Conservation (phyloP, 169 alveolate species). For the Cytauxzoon felis region DNA sequence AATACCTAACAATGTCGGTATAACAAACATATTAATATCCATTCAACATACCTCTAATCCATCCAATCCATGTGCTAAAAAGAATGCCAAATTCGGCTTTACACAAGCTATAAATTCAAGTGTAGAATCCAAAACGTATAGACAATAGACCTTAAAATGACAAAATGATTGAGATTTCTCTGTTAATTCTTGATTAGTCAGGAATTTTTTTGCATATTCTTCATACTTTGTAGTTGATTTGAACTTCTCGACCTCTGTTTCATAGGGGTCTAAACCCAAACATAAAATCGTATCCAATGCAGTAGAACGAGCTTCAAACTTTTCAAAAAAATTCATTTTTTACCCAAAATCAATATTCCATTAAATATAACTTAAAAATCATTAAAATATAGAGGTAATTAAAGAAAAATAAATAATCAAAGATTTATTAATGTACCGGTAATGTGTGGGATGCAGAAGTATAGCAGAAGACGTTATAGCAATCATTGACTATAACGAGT, state of each 20-base stretch:
- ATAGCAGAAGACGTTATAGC: too few relatives aligned
- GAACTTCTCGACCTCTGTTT: constrained; percentile 60
- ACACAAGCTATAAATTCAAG: constrained; percentile 60
- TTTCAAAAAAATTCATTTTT: constrained; percentile 50
- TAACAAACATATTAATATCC: not conserved
- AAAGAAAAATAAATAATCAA: too few relatives aligned
- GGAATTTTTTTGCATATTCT: constrained; percentile 21
- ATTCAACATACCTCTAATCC: constrained; percentile 63
- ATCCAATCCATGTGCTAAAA: constrained; percentile 66
- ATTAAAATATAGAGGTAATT: too few relatives aligned
- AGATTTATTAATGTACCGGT: too few relatives aligned
- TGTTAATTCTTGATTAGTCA: constrained; percentile 1
- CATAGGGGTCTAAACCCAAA: constrained; percentile 75
- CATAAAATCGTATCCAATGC: constrained; percentile 55
- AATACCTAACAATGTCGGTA: constrained; percentile 36
- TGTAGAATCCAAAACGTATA: constrained; percentile 61
- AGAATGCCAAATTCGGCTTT: constrained; percentile 75
- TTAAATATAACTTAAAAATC: too few relatives aligned
- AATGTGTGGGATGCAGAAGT: too few relatives aligned
- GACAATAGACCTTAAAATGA: constrained; percentile 62
- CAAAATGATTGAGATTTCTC: constrained; percentile 20
- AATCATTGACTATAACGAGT: too few relatives aligned
- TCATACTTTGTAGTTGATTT: constrained; percentile 54
- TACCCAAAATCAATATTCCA: not conserved
- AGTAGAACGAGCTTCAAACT: constrained; percentile 16